Evolutionary conservation across 805 yeast species (phyloP).

Genomic region (Teunomyces barrocoloradensis): DNA sequence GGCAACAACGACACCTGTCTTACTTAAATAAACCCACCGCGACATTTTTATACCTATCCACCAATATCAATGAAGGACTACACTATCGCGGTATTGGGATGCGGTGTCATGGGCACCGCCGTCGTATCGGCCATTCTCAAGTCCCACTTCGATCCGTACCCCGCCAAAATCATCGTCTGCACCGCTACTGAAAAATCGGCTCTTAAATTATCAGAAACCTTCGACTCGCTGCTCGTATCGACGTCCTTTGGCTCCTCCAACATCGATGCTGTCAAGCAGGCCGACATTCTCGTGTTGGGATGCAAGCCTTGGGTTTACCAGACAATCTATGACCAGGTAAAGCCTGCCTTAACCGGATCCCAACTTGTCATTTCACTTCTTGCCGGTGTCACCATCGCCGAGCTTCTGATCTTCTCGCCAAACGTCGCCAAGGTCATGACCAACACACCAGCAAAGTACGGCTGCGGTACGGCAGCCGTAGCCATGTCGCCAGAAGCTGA

Average conservation of each 20-base stretch:
- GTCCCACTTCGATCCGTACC: conserved; percentile 49
- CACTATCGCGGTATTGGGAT: conserved; percentile 79
- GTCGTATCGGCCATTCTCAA: conserved; percentile 75
- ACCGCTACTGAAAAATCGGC: conserved; percentile 54
- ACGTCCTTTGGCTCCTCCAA: conserved; percentile 47
- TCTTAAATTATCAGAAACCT: conserved; percentile 45
- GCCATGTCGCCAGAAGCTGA: conserved; percentile 60
- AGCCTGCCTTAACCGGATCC: conserved; percentile 46
- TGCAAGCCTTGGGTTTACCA: conserved; percentile 84
- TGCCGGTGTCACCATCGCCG: conserved; percentile 89
- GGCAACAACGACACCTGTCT: background rate
- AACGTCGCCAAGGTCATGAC: conserved; percentile 93
- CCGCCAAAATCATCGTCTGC: conserved; percentile 74
- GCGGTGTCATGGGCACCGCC: conserved; percentile 97
- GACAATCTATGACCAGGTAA: conserved; percentile 53
- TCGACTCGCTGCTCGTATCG: conserved; percentile 43
- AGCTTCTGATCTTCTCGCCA: conserved; percentile 52
- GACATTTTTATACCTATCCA: background rate
- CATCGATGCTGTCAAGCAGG: conserved; percentile 53
- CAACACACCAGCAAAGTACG: conserved; percentile 91
- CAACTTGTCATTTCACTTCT: conserved; percentile 72
- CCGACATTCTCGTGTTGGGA: conserved; percentile 76
- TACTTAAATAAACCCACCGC: background rate
- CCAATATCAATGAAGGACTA: conserved; percentile 28
- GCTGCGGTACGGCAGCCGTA: conserved; percentile 93